Conservation (phyloP, 441 rosid genomes). For the Bruguiera hainesii region DNA sequence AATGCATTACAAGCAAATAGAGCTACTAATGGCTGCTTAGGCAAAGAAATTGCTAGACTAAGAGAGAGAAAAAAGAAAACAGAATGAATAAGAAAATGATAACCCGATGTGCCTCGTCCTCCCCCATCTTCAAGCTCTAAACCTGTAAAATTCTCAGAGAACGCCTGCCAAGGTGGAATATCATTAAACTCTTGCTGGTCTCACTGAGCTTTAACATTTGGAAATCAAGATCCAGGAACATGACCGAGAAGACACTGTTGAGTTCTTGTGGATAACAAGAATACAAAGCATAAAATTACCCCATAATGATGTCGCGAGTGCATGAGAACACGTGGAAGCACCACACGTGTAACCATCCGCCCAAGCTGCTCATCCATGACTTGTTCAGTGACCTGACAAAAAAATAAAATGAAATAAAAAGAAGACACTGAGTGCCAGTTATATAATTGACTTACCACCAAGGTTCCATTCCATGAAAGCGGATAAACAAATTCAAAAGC, state of each 20-base stretch:
- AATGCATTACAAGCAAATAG: background rate
- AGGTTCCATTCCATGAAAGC: background rate
- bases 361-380: constrained; percentile 94
- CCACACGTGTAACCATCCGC: constrained; percentile 85
- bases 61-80: background rate
- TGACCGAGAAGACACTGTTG: background rate
- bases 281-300: constrained; percentile 36
- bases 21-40: background rate
- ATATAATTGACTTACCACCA: background rate
- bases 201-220: constrained; percentile 3
- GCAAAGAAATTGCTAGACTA: background rate
- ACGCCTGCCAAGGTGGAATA: constrained; percentile 56
- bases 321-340: constrained; percentile 97
- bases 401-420: background rate
- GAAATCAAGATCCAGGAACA: constrained; percentile 13
- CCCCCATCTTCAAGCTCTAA: constrained; percentile 99
- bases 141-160: constrained; percentile 90
- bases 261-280: background rate
- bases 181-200: constrained; percentile 18
- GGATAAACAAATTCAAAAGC: background rate
- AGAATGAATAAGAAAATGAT: constrained; percentile 11
- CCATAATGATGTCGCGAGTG: constrained; percentile 95
- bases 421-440: background rate
- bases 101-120: constrained; percentile 98
- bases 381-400: constrained; percentile 75